phyloP scores from a whole-genome alignment of 257 asterid species.

The Solanum pinnatisectum region DNA sequence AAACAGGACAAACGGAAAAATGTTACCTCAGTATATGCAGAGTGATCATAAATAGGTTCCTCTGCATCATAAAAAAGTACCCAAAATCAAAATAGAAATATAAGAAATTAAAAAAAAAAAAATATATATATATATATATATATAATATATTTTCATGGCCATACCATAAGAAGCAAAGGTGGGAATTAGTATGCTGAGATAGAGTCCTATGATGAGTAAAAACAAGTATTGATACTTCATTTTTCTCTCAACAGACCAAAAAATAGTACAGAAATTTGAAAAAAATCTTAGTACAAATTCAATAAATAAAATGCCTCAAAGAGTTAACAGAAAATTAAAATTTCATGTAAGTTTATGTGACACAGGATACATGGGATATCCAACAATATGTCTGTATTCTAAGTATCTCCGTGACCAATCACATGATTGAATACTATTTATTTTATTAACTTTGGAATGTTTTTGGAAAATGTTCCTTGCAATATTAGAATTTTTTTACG shows the following conservation, averaged over 20 bases:
- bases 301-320: neutral
- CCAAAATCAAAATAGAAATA: neutral
- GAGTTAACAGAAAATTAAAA: neutral
- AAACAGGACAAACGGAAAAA: neutral
- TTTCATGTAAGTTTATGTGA: neutral
- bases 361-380: neutral
- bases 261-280: neutral
- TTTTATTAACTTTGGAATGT: neutral
- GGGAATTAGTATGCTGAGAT: neutral
- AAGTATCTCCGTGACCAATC: neutral
- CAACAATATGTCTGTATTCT: neutral
- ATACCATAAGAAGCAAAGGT: neutral
- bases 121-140: too few relatives aligned
- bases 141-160: neutral
- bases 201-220: neutral
- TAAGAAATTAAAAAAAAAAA: neutral
- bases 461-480: neutral
- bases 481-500: neutral
- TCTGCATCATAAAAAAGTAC: neutral
- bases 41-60: conserved; percentile 18
- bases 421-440: neutral
- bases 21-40: conserved; percentile 29
- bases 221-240: neutral
- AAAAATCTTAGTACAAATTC: neutral
- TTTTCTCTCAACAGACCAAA: neutral